These are phyloP conservation scores for Gaeumannomyces tritici DNA, from an alignment of 2,329 filamentous ascomycete species.

Conservation along the genomic window DNA sequence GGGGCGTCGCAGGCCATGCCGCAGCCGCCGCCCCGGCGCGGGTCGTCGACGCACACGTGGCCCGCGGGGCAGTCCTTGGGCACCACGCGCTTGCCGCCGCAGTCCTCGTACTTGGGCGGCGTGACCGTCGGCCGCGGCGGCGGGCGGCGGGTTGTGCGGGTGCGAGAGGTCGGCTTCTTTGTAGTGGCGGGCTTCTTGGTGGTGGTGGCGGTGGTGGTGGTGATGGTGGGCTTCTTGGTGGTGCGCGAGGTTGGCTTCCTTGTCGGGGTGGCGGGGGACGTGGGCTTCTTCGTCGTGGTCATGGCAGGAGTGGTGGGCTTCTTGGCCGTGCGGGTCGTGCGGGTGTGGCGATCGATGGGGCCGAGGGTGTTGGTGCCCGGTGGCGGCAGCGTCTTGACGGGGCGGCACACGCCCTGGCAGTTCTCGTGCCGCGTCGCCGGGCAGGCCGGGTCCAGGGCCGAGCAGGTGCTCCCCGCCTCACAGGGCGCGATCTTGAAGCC, in stretches of 20 bases:
- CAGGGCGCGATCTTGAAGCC: constrained; percentile 15
- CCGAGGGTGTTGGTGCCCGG: constrained; percentile 1
- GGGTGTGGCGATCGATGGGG: not conserved
- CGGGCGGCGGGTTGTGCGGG: not conserved
- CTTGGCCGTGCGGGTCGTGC: not conserved
- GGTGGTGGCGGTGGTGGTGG: not conserved
- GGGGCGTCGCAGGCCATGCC: constrained; percentile 14
- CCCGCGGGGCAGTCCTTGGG: constrained; percentile 10
- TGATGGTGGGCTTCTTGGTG: not conserved
- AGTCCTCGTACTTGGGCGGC: constrained; percentile 11
- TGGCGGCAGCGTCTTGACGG: constrained; percentile 1
- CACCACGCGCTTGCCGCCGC: constrained; percentile 14
- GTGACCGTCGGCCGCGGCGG: not conserved
- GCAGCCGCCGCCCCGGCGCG: constrained; percentile 4
- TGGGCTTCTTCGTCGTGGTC: not conserved
- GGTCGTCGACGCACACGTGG: constrained; percentile 16
- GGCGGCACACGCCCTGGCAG: constrained; percentile 11
- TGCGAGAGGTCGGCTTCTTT: not conserved
- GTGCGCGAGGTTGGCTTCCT: constrained; percentile 8
- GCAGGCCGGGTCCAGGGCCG: constrained; percentile 9
- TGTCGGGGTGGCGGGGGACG: not conserved
- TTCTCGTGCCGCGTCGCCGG: constrained; percentile 10
- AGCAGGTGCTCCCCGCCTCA: constrained; percentile 8
- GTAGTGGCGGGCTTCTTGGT: not conserved
- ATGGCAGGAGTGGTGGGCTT: not conserved